Conservation (phyloP, 352 stramenopile genomes). For the Pythium scleroteichum region DNA sequence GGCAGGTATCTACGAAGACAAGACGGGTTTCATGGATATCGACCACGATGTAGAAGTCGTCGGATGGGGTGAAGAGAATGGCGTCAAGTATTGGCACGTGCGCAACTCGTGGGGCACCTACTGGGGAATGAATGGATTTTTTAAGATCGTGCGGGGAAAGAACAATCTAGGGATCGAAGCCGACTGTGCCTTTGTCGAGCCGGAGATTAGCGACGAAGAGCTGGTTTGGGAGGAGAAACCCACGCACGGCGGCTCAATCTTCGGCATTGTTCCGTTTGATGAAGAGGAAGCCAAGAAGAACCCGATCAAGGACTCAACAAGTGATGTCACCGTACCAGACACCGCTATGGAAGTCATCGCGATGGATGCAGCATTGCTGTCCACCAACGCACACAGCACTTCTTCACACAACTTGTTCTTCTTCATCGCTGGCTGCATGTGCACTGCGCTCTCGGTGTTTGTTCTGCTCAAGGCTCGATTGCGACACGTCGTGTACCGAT, state of each 20-base stretch:
- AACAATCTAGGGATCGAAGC: constrained; percentile 93
- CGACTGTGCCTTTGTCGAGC: constrained; percentile 88
- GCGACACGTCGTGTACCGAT: constrained; percentile 59
- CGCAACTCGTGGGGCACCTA: constrained; percentile 94
- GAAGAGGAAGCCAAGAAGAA: constrained; percentile 71
- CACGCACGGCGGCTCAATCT: constrained; percentile 75
- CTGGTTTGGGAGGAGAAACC: constrained; percentile 81
- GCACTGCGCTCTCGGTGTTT: constrained; percentile 42
- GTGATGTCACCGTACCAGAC: constrained; percentile 54
- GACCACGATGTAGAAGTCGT: constrained; percentile 84
- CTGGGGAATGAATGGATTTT: constrained; percentile 97
- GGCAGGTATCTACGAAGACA: constrained; percentile 91
- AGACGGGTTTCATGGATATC: constrained; percentile 83
- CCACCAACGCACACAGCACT: constrained; percentile 21
- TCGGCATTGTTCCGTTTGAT: constrained; percentile 74
- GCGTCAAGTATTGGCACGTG: constrained; percentile 96
- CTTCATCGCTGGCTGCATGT: constrained; percentile 65
- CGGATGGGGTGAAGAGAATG: constrained; percentile 92
- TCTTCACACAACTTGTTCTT: constrained; percentile 42
- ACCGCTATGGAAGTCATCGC: constrained; percentile 5
- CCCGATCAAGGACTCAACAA: constrained; percentile 89
- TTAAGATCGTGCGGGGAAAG: constrained; percentile 91
- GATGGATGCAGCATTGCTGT: constrained; percentile 8
- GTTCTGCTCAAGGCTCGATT: constrained; percentile 46
- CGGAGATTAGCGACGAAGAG: constrained; percentile 79